phyloP scores from a whole-genome alignment of 1,139 yeast species.

The Sugiyamaella xylanicola region DNA sequence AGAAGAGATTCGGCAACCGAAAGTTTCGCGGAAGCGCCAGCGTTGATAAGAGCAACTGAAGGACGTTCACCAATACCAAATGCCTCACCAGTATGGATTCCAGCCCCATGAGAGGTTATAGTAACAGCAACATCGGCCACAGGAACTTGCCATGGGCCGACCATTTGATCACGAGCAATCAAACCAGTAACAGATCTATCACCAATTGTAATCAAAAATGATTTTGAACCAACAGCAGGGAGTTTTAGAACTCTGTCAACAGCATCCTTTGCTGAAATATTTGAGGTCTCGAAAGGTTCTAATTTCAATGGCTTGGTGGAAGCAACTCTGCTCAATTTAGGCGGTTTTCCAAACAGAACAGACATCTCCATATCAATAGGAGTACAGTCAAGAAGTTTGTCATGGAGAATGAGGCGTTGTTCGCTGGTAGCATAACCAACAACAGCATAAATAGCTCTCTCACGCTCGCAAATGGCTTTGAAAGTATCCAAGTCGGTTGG shows the following conservation, averaged over 20 bases:
- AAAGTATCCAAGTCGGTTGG: slow-evolving; percentile 75
- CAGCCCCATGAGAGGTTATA: slow-evolving; percentile 81
- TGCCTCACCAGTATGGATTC: slow-evolving; percentile 88
- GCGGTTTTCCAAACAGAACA: slow-evolving; percentile 95
- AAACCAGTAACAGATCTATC: slow-evolving; percentile 96
- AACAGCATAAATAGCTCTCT: slow-evolving; percentile 94
- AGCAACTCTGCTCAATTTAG: slow-evolving; percentile 87
- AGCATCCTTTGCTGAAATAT: slow-evolving; percentile 53
- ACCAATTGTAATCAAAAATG: slow-evolving; percentile 93
- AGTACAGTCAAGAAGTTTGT: slow-evolving; percentile 68
- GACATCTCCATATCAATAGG: slow-evolving; percentile 98
- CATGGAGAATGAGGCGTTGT: slow-evolving; percentile 78
- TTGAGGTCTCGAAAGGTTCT: slow-evolving; percentile 50
- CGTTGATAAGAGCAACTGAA: slow-evolving; percentile 79
- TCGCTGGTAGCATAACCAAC: slow-evolving; percentile 94
- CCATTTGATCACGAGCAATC: slow-evolving; percentile 97
- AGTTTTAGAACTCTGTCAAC: slow-evolving; percentile 78
- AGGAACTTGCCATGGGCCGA: slow-evolving; percentile 99
- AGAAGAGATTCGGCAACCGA: slow-evolving; percentile 93
- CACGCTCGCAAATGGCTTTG: slow-evolving; percentile 83
- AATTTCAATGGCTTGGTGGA: slow-evolving; percentile 62
- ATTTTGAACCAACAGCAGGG: slow-evolving; percentile 95
- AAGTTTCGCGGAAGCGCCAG: slow-evolving; percentile 97
- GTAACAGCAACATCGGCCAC: slow-evolving; percentile 99
- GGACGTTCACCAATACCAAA: slow-evolving; percentile 98